Base-by-base conservation (phyloP, 192 early-diverging fungal genomes). In the Linnemannia exigua region DNA sequence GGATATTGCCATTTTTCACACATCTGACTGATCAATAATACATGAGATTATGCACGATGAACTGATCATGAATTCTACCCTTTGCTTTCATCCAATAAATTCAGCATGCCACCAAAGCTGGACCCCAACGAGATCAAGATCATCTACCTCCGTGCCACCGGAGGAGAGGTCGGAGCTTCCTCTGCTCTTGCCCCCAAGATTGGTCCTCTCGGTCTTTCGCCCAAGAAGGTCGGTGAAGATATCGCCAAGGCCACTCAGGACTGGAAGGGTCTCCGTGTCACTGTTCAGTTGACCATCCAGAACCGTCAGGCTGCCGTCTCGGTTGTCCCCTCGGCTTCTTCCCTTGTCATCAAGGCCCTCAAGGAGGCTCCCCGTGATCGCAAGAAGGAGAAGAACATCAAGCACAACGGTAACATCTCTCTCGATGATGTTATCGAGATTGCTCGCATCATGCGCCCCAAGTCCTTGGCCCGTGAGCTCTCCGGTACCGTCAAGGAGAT, bases 361-460 rank as follows among this genome's bases (percentile, higher is more conserved):
- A 99, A 98, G 95, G 98, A 99, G 92, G 95, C 98, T 72, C 93
- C 94, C 38, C 92, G 98, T 79, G 98, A 99, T 91, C 92, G 94
- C 90, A 99, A 99, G 96, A 99, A 99, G 97, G 98, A 99, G 91
- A 99, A 99, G 96, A 99, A 99, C 96, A 97, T 99, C 90, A 94
- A 97, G 92, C 98, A 99, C 94, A 92, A 88, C 88, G 98, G 98
- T 82, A 99, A 99, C 95, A 91, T 99, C 87, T 91, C 96, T 73
- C 87, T 99, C 50, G 95, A 98, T 89, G 95, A 97, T 75, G 93
- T 99, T 75, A 95, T 98, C 87, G 97, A 98, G 81, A 93, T 99
- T 88, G 98, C 98, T 85, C 96, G 96, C 87, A 96, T 93, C 88
- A 97, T 99, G 96, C 95, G 95, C 67, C 88, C 89, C 93, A 99